phyloP scores from a whole-genome alignment of 2,329 filamentous ascomycete genomes.

The Fusarium tanahbumbuense region DNA sequence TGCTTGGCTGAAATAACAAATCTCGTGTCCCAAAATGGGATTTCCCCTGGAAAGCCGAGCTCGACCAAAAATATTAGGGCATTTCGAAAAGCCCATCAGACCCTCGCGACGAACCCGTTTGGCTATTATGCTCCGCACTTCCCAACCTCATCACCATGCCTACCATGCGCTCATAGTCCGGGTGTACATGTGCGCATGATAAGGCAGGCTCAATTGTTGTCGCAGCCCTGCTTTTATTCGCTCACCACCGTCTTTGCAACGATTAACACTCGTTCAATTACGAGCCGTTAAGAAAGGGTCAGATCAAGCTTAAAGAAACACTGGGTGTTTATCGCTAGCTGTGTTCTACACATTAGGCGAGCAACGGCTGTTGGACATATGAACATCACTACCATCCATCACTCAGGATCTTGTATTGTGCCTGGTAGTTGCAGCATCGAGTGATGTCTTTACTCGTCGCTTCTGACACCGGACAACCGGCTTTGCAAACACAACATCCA shows the following conservation, averaged over 20 bases:
- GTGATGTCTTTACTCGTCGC: background rate
- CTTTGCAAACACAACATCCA: background rate
- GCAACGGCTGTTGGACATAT: background rate
- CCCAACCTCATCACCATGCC: slow-evolving; percentile 16
- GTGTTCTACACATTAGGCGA: background rate
- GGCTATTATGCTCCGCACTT: slow-evolving; percentile 7
- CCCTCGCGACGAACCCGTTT: background rate
- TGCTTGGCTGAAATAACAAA: slow-evolving; percentile 43
- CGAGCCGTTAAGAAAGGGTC: slow-evolving; percentile 2
- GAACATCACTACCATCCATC: background rate
- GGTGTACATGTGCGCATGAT: background rate
- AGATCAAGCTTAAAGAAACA: background rate
- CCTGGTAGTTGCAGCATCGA: background rate
- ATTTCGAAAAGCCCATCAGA: slow-evolving; percentile 33
- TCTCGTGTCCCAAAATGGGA: slow-evolving; percentile 52
- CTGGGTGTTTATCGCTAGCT: background rate
- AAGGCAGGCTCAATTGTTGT: slow-evolving; percentile 6
- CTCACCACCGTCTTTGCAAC: background rate
- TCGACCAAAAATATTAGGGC: slow-evolving; percentile 20
- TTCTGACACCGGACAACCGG: background rate
- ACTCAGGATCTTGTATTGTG: background rate
- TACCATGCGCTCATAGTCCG: background rate
- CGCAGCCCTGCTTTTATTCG: slow-evolving; percentile 1
- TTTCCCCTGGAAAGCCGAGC: slow-evolving; percentile 24
- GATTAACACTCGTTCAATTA: background rate